phyloP scores from a whole-genome alignment of 768 basidiomycete genomes.

The Suillus lakei region DNA sequence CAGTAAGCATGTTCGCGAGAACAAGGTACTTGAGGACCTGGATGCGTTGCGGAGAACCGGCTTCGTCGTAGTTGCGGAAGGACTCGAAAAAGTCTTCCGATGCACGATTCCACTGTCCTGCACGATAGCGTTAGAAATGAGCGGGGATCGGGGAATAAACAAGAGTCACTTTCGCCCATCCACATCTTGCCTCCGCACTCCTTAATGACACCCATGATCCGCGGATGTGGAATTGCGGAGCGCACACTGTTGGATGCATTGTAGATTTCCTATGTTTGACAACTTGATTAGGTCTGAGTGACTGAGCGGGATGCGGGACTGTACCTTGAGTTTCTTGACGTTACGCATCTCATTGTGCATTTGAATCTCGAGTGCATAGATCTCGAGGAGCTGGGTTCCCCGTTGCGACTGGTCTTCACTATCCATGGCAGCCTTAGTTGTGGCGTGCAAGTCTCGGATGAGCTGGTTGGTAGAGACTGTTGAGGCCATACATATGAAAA shows the following conservation, averaged over 20 bases:
- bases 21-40: constrained; percentile 99
- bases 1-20: constrained; percentile 96
- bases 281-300: neutral
- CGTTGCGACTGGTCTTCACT: constrained; percentile 88
- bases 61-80: constrained; percentile 98
- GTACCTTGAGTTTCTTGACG: constrained; percentile 92
- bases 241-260: constrained; percentile 92
- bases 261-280: constrained; percentile 81
- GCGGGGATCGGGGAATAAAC: neutral
- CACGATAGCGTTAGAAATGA: constrained; percentile 12
- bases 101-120: constrained; percentile 95
- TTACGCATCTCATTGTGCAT: constrained; percentile 99
- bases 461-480: constrained; percentile 49
- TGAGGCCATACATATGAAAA: neutral
- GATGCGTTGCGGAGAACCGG: constrained; percentile 93
- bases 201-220: constrained; percentile 98
- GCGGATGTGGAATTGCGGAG: constrained; percentile 96
- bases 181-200: constrained; percentile 99
- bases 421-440: constrained; percentile 63
- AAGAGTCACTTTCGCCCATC: constrained; percentile 93
- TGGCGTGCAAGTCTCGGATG: constrained; percentile 73
- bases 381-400: constrained; percentile 93
- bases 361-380: constrained; percentile 98
- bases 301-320: neutral
- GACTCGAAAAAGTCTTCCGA: constrained; percentile 99